Evolutionary conservation across 306 rosid species (phyloP), one percentile per base, ranked within the genome.

Genomic region (Urtica urens): DNA sequence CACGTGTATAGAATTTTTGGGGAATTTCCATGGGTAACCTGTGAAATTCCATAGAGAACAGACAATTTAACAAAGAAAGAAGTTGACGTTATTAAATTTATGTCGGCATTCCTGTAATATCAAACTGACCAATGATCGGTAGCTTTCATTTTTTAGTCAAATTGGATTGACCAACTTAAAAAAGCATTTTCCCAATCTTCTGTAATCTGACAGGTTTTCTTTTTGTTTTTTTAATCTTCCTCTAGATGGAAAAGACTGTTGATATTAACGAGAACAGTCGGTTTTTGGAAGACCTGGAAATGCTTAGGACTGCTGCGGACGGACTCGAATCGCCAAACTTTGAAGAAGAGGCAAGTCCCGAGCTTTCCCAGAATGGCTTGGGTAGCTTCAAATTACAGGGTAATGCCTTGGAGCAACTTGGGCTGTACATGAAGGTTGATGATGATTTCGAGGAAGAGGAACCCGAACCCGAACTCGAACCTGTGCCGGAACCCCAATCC

Each of bases 201-300:
- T 21, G 39, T n/a, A n/a, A n/a, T n/a, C 62, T 70, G 30, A 68
- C 37, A 38, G 12, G 22, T 17, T 17, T 50, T 17, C 41, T 23
- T n/a, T n/a, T n/a, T n/a, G n/a, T n/a, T n/a, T n/a, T n/a, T n/a
- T n/a, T n/a, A n/a, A 22, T n/a, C 40, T 13, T 37, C 33, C 28
- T 35, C 53, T 68, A 88, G 97, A 84, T 88, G 86, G 90, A 88
- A 71, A 84, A 72, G 70, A 88, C 97, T 10, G 81, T 87, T 24
- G 95, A 88, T 3, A 88, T 88, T 50, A 78, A 88, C 23, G 95
- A 81, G 72, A 72, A 68, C 61, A 58, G 82, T 68, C 95, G 64
- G 35, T 74, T 88, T 62, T 49, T 88, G 76, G 84, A 88, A 75
- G 90, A 80, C 59, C 72, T 87, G 33, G 93, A 83, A 72, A 64